Conservation (phyloP, 805 yeast genomes). For the Yamadazyma phyllophila region DNA sequence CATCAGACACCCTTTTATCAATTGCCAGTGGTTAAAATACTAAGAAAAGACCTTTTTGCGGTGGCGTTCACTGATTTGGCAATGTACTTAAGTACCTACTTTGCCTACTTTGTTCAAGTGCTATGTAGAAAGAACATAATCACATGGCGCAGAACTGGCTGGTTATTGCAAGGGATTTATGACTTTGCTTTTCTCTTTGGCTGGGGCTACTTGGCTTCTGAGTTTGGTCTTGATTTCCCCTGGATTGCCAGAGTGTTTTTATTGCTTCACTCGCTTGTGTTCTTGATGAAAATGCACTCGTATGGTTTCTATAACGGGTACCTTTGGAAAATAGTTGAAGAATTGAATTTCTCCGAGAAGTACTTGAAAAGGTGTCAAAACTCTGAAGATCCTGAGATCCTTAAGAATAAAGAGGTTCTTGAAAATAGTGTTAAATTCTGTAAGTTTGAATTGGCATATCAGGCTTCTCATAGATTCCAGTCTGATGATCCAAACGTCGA, state of each 20-base stretch:
- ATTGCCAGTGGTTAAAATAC: constrained; percentile 54
- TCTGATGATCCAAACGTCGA: constrained; percentile 12
- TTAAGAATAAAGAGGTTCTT: constrained; percentile 26
- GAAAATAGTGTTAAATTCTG: constrained; percentile 63
- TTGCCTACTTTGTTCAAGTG: constrained; percentile 58
- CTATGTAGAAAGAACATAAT: constrained; percentile 45
- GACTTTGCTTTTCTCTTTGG: constrained; percentile 54
- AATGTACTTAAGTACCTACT: constrained; percentile 71
- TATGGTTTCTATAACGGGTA: constrained; percentile 91
- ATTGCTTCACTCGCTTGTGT: constrained; percentile 78
- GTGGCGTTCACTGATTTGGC: constrained; percentile 72
- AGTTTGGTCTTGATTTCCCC: constrained; percentile 49
- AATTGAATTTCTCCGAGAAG: constrained; percentile 48
- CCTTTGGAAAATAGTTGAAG: constrained; percentile 62
- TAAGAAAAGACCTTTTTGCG: constrained; percentile 59
- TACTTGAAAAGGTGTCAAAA: constrained; percentile 39
- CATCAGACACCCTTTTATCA: constrained; percentile 43
- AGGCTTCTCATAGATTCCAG: constrained; percentile 31
- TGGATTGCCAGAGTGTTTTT: constrained; percentile 92
- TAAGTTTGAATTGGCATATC: constrained; percentile 64
- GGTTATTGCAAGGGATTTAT: constrained; percentile 53
- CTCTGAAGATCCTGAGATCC: constrained; percentile 29
- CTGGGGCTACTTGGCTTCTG: constrained; percentile 57
- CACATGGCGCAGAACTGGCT: constrained; percentile 65
- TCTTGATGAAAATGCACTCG: constrained; percentile 94